Evolutionary conservation across 768 basidiomycete genomes (phyloP).

Genomic region (Tulasnella sp.): DNA sequence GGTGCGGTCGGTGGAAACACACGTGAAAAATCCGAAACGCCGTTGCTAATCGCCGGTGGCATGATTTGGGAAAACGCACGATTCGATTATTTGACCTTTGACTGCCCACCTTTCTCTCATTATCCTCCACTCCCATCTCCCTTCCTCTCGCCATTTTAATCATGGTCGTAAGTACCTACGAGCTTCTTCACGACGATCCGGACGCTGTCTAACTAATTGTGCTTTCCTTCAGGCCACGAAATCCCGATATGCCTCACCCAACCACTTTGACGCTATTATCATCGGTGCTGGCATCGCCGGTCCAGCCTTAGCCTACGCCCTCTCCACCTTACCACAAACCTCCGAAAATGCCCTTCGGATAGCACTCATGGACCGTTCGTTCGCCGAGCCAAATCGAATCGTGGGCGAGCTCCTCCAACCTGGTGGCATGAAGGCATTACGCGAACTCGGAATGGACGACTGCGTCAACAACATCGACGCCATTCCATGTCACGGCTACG

Average conservation of each 20-base stretch:
- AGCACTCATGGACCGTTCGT: slow-evolving; percentile 79
- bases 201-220: neutral
- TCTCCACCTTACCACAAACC: slow-evolving; percentile 42
- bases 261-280: slow-evolving; percentile 54
- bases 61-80: neutral
- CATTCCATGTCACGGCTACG: slow-evolving; percentile 73
- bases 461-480: slow-evolving; percentile 85
- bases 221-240: neutral
- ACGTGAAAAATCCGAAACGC: neutral
- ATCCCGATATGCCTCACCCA: neutral
- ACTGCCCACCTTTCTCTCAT: neutral
- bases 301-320: slow-evolving; percentile 72
- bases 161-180: neutral
- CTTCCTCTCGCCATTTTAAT: neutral
- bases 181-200: neutral
- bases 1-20: neutral
- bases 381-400: slow-evolving; percentile 89
- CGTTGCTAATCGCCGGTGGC: neutral
- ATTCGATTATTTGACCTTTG: neutral
- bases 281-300: slow-evolving; percentile 92
- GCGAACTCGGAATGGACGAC: slow-evolving; percentile 60
- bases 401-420: slow-evolving; percentile 97
- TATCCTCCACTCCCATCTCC: neutral
- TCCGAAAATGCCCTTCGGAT: slow-evolving; percentile 48
- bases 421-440: slow-evolving; percentile 68